These are phyloP conservation scores for Russula sp. DNA, from an alignment of 768 basidiomycete genomes.

Conservation along the genomic window DNA sequence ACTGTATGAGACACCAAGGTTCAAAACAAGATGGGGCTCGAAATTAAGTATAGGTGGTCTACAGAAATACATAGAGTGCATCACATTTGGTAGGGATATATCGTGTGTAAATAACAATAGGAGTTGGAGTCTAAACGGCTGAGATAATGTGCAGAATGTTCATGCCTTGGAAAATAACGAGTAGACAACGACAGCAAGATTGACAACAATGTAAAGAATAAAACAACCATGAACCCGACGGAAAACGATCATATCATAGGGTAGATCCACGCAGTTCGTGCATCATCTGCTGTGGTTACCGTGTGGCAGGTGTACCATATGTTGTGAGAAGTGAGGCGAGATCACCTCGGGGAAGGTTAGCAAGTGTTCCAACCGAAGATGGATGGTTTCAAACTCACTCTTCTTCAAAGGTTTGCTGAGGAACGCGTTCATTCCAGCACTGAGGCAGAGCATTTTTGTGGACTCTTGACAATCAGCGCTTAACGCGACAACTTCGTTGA, in stretches of 20 bases:
- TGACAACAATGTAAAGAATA: constrained; percentile 2
- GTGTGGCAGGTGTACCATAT: constrained; percentile 32
- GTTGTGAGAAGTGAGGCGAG: constrained; percentile 44
- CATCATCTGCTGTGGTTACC: not conserved
- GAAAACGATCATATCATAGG: not conserved
- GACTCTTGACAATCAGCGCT: constrained; percentile 75
- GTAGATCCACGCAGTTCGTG: not conserved
- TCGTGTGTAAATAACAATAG: not conserved
- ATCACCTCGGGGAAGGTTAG: constrained; percentile 34
- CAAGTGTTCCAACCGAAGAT: not conserved
- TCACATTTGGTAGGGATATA: not conserved
- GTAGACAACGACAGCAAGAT: not conserved
- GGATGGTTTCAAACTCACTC: constrained; percentile 29
- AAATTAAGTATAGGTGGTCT: not conserved
- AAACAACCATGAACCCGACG: not conserved
- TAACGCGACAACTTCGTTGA: constrained; percentile 51
- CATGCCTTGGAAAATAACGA: not conserved
- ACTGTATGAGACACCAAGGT: not conserved
- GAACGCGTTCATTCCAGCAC: constrained; percentile 72
- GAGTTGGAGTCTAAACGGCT: not conserved
- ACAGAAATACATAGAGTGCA: not conserved
- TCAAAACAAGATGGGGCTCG: not conserved
- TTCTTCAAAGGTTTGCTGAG: constrained; percentile 66
- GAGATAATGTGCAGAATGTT: not conserved
- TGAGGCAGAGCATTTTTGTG: constrained; percentile 67